These are phyloP conservation scores for Chaetoscypha palmicola DNA, from an alignment of 2,329 filamentous ascomycete genomes.

Conservation along the genomic window DNA sequence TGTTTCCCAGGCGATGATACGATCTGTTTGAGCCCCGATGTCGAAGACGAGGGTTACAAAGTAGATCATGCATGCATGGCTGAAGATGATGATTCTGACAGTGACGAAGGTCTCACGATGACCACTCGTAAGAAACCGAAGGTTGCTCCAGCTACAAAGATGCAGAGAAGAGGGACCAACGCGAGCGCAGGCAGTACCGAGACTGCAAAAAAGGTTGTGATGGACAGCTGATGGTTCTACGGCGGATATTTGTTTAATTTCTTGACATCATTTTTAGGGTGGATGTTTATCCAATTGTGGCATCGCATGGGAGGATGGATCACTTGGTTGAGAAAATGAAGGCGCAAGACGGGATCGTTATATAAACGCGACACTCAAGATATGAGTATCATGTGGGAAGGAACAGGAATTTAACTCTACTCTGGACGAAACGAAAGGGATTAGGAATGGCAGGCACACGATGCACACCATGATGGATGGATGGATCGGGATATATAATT, in stretches of 20 bases:
- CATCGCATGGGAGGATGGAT: constrained; percentile 6
- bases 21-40: constrained; percentile 16
- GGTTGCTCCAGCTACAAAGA: constrained; percentile 27
- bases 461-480: no score
- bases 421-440: neutral
- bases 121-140: constrained; percentile 35
- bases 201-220: constrained; percentile 49
- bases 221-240: constrained; percentile 18
- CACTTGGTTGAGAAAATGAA: constrained; percentile 4
- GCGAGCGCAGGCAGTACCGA: constrained; percentile 55
- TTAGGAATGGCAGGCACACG: neutral
- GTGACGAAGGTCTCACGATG: constrained; percentile 31
- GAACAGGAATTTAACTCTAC: neutral
- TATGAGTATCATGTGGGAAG: neutral
- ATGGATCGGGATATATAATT: no score
- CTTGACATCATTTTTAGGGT: constrained; percentile 4
- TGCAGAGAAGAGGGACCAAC: constrained; percentile 48
- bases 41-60: constrained; percentile 28
- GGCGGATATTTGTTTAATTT: constrained; percentile 6
- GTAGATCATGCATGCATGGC: constrained; percentile 20
- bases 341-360: neutral
- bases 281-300: constrained; percentile 4
- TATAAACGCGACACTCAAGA: no score
- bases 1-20: constrained; percentile 9
- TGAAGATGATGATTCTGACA: constrained; percentile 28